Percentiles rank a stretch among this genome's conserved stretches.
These are phyloP conservation scores for Marasmius sp. DNA, from an alignment of 1,284 basidiomycete species.

Conservation along the genomic window DNA sequence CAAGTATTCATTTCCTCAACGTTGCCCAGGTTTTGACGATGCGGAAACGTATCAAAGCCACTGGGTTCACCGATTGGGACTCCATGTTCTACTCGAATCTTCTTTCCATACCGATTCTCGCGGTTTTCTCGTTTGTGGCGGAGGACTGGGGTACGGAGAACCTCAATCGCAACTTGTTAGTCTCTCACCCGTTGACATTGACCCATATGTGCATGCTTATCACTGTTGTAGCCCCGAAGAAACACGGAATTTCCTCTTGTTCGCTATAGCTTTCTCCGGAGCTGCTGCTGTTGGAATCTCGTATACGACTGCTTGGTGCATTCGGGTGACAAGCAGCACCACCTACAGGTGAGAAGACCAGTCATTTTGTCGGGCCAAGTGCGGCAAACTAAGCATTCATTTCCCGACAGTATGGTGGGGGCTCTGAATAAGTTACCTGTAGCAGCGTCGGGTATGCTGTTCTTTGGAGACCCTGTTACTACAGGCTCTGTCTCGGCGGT, in stretches of 20 bases:
- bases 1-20: neutral
- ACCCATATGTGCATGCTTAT: conserved; percentile 4
- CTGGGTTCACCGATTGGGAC: conserved; percentile 99
- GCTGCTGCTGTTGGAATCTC: conserved; percentile 97
- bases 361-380: conserved; percentile 8
- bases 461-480: conserved; percentile 90
- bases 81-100: conserved; percentile 99
- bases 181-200: neutral
- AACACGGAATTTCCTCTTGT: conserved; percentile 79
- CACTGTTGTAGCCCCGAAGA: conserved; percentile 68
- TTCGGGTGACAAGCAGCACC: conserved; percentile 94
- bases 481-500: conserved; percentile 89
- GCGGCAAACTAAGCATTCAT: conserved; percentile 6
- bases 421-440: conserved; percentile 98
- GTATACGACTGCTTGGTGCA: conserved; percentile 98
- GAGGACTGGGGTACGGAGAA: conserved; percentile 92
- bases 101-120: conserved; percentile 89
- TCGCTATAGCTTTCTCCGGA: conserved; percentile 93
- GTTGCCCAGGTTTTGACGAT: conserved; percentile 79
- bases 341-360: conserved; percentile 77
- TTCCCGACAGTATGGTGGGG: conserved; percentile 86
- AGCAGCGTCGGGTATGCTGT: conserved; percentile 93
- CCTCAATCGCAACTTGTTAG: conserved; percentile 86
- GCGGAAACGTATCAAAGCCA: conserved; percentile 96
- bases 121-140: conserved; percentile 79